Base-by-base conservation (phyloP, 768 basidiomycete genomes). In the Dacryopinax spathularia region DNA sequence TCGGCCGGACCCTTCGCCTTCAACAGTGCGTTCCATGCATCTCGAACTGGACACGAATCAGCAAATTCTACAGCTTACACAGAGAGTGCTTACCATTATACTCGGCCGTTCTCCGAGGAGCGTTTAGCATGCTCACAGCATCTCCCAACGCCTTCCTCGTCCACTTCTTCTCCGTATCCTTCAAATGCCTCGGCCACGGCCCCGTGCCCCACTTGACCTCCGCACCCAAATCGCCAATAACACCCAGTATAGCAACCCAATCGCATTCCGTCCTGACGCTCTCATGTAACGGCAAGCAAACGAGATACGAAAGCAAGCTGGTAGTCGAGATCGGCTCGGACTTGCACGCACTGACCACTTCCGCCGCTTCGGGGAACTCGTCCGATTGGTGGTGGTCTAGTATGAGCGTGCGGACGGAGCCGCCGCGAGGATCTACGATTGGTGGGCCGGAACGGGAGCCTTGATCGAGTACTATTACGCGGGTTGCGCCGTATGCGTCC, bases 381-480 rank as follows among this genome's bases (percentile, higher is more conserved):
- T 70, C 70, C 18, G 74, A 77, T 68, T 74, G 72, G 68, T 81
- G 80, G 68, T 81, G 80, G 69, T 81, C 80, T n/a, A 81, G 69
- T 35, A 81, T 70, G 33, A 81, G 73, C 33, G 72, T 71, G 61
- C 65, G 63, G 20, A 68, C 70, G 1, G 36, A 61, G 25, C 34
- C 63, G 25, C 43, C 66, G 31, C 31, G 62, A 39, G 15, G 70
- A 68, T n/a, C 75, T 68, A 1, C 77, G 61, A 1, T 41, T 18
- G 76, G 63, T 3, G 68, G 70, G 1, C 77, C 78, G 0, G 75
- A 73, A 18, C 80, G 69, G 62, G 76, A 77, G 0, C 79, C 80
- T 69, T 81, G 79, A 71, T 81, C 80, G 31, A 78, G 70, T 0
- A 78, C 72, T 60, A 81, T 70, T n/a, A 75, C 69, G 34, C 71